Conservation (phyloP, 2,329 filamentous ascomycete genomes). For the Aspergillus flavus region DNA sequence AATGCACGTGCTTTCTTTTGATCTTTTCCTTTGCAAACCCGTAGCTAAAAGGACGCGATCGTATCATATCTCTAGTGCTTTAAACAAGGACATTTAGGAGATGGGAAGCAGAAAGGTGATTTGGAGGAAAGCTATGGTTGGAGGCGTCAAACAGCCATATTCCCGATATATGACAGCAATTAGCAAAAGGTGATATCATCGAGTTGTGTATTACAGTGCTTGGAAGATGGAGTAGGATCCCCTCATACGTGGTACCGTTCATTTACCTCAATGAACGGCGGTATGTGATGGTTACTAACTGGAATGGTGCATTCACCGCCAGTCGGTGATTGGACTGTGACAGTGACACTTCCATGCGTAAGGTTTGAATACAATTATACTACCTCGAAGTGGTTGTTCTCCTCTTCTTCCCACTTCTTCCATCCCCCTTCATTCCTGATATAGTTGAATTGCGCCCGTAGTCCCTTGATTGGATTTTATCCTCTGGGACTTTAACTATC, state of each 20-base stretch:
- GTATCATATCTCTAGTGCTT: not conserved
- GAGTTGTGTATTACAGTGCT: not conserved
- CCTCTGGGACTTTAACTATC: not conserved
- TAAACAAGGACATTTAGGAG: not conserved
- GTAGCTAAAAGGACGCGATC: not conserved
- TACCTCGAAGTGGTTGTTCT: conserved; percentile 2
- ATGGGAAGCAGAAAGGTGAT: not conserved
- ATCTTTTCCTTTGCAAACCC: not conserved
- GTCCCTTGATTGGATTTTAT: not conserved
- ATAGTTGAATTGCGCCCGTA: not conserved
- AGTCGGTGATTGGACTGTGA: conserved; percentile 4
- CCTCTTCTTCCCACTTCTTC: not conserved
- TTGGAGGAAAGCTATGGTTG: not conserved
- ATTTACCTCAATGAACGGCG: not conserved
- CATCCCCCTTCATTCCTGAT: not conserved
- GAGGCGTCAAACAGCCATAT: not conserved
- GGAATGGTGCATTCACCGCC: not conserved
- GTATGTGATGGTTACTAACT: conserved; percentile 1
- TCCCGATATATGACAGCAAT: not conserved
- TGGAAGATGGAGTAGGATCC: not conserved
- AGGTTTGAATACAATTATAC: conserved; percentile 1
- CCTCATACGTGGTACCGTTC: not conserved
- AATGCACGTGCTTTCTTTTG: conserved; percentile 1
- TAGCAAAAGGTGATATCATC: conserved; percentile 1
- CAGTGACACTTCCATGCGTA: not conserved